Evolutionary conservation across 192 early-diverging fungal genomes (phyloP), one percentile per base, ranked within the genome.

Genomic region (Coemansia sp.): DNA sequence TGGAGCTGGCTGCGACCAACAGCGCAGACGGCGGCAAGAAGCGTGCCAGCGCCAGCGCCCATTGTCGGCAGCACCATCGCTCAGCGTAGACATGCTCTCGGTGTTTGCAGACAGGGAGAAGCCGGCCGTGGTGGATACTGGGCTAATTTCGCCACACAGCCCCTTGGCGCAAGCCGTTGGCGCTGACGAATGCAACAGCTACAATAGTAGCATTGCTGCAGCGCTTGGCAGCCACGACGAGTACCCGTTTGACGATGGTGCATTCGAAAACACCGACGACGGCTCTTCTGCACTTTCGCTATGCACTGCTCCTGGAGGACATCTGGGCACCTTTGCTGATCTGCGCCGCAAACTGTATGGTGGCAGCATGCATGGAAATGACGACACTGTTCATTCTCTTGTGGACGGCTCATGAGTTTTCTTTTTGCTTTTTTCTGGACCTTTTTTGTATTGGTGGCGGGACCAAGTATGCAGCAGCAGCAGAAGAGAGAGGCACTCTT

Each of bases 341-440:
- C 58, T 82, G 46, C 79, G 79, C 43, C 73, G 79, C 58, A 82
- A 71, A 55, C 71, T 82, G 22, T 82, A 82, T 15, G 78, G 78
- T 21, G 63, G 71, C 61, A 74, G 70, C 32, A 26, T 66, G 66
- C 73, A 67, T 67, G 48, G 19, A 22, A 7, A 54, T 54, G 51
- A 54, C 22, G 19, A 54, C 19, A 10, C 51, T 21, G 21, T 32
- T 32, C 32, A 32, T 32, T 32, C 32, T 32, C 32, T 32, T 32
- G 32, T 32, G 32, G 32, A 32, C 32, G 32, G 32, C 32, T 32
- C 32, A 32, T 32, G 32, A 32, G 32, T 4, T 32, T 2, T 32
- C 32, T 32, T 32, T 32, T 32, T 2, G 2, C 32, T 4, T 4
- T 32, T 32, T 32, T 32, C 32, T 4, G 32, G 32, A 32, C 4